A percentile compares a stretch with the other conserved stretches of the same genome.
Evolutionary conservation across 23 red algal genomes (phyloP).

Genomic region (Porphyridium purpureum): DNA sequence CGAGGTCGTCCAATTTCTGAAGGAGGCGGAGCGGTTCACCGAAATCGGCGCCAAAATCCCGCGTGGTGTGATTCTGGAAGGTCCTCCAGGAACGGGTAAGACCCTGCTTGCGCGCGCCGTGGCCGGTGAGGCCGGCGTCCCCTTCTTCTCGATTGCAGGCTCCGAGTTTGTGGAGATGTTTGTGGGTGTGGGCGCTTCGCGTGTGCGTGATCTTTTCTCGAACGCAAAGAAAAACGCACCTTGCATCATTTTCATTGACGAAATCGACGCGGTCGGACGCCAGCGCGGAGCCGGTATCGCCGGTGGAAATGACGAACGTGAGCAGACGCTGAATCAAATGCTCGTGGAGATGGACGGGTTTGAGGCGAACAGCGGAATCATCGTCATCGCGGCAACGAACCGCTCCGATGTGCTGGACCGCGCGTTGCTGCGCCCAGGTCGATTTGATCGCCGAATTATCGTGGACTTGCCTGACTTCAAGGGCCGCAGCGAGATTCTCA

Average conservation of each 20-base stretch:
- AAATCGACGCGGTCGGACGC: constrained; percentile 97
- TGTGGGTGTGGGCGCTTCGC: constrained; percentile 89
- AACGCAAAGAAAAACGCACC: constrained; percentile 99
- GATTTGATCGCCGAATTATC: constrained; percentile 87
- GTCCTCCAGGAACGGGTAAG: constrained; percentile 96
- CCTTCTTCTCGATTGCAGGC: constrained; percentile 96
- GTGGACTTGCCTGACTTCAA: constrained; percentile 91
- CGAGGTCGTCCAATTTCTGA: constrained; percentile 93
- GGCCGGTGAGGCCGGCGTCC: constrained; percentile 95
- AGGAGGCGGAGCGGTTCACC: constrained; percentile 89
- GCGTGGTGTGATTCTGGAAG: constrained; percentile 92
- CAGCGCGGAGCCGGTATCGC: constrained; percentile 95
- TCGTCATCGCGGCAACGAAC: constrained; percentile 99
- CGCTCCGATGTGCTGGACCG: constrained; percentile 86
- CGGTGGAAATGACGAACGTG: constrained; percentile 97
- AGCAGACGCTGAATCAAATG: constrained; percentile 99
- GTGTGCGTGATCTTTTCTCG: constrained; percentile 91
- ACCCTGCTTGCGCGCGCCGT: constrained; percentile 94
- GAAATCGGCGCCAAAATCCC: constrained; percentile 91
- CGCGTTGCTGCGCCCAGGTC: constrained; percentile 84
- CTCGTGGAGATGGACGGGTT: constrained; percentile 99
- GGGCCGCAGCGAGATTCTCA: constrained; percentile 63
- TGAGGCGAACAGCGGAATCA: constrained; percentile 91
- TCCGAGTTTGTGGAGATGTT: constrained; percentile 99
- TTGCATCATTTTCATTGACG: constrained; percentile 99